Evolutionary conservation across 176 grass and related monocot genomes (phyloP), one percentile per base, ranked within the genome.

Genomic region (Chrysopogon serrulatus): DNA sequence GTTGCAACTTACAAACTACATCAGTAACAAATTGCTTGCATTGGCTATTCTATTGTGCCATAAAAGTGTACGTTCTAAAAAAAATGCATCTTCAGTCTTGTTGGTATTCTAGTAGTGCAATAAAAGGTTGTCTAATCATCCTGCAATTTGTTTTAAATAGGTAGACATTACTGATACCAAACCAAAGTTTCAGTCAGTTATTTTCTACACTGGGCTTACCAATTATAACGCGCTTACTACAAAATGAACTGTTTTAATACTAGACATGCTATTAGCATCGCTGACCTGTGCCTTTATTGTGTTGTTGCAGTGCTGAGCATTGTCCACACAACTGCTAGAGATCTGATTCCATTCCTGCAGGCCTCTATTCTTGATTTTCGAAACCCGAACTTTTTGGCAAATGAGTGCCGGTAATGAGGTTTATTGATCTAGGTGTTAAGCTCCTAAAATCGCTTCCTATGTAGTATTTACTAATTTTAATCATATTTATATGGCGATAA

Each of bases 381-480:
- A 24, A 56, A 56, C 53, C 65, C 0, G 27, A 47, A 84, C 9
- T 31, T 4, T 36, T 70, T 74, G 18, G 41, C 40, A 54, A 72
- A 91, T 87, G 89, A 91, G 81, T 81, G 85, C 85, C 44, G 89
- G 85, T 91, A 76, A 78, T 49, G 35, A 6, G 21, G 23, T 68
- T 11, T 19, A 39, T 2, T 42, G 40, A 26, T 71, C 31, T 8
- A 78, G 28, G 6, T 54, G 13, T 76, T 86, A 49, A 60, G 33
- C 37, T 56, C 23, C 37, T 82, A 6, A 57, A 27, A 42, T 80
- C 4, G 19, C 13, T 76, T 74, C n/a, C 1, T 39, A 30, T 74
- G 27, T 64, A 51, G 14, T 14, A 12, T 84, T 76, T 37, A 13
- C 56, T 53, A 11, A 43, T 27, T 28, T 68, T 17, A n/a, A 6